Conservation (phyloP, 306 rosid genomes). For the Lathyrus tuberosus region DNA sequence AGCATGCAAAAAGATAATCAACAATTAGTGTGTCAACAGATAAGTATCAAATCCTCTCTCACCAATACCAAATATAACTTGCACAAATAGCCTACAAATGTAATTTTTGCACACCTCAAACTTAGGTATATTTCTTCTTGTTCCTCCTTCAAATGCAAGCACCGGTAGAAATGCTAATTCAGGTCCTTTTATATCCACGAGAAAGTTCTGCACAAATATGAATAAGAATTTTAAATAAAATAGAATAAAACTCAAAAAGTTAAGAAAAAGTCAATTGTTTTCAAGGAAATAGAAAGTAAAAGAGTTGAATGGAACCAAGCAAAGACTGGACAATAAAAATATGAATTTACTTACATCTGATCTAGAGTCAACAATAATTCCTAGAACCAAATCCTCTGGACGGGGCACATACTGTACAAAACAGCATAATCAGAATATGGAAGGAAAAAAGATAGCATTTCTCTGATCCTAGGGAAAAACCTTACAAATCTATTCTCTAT, state of each 20-base stretch:
- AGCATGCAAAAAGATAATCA: too few species aligned
- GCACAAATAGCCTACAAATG: conserved; percentile 10
- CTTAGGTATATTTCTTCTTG: conserved; percentile 92
- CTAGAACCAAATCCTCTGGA: conserved; percentile 82
- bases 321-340: conserved; percentile 15
- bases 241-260: neutral
- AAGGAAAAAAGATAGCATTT: neutral
- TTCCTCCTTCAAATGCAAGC: conserved; percentile 99
- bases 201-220: conserved; percentile 68
- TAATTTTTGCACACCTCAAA: conserved; percentile 66
- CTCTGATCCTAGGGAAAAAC: neutral
- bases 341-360: conserved; percentile 71
- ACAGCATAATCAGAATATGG: conserved; percentile 21
- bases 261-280: conserved; percentile 10
- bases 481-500: neutral
- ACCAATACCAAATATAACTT: neutral
- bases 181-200: conserved; percentile 92
- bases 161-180: conserved; percentile 80
- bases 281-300: conserved; percentile 4
- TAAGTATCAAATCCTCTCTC: too few species aligned
- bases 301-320: conserved; percentile 10
- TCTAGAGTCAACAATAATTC: conserved; percentile 83
- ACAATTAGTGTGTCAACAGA: too few species aligned
- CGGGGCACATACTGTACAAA: conserved; percentile 80
- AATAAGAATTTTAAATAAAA: conserved; percentile 16